phyloP scores from a whole-genome alignment of 805 yeast genomes.

The Kodamaea kakaduensis region DNA sequence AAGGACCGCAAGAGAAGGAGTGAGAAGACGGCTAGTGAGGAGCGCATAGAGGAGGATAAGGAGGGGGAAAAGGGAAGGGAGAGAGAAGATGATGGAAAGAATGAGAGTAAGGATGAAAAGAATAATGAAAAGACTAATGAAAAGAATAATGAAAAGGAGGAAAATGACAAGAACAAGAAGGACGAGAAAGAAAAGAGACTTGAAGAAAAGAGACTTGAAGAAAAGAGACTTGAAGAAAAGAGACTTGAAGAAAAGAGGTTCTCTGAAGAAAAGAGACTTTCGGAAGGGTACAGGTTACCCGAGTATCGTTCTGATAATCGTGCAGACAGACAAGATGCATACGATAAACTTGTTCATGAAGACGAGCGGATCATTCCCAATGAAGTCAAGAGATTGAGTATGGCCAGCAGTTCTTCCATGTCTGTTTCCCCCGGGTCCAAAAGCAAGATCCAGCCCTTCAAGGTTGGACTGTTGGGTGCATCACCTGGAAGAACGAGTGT shows the following conservation, averaged over 20 bases:
- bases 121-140: not conserved
- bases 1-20: slow-evolving; percentile 25
- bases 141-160: not conserved
- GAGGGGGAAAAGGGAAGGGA: slow-evolving; percentile 1
- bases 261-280: no score
- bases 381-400: slow-evolving; percentile 4
- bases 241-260: no score
- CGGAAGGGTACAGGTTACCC: no score
- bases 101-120: not conserved
- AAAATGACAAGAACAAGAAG: not conserved
- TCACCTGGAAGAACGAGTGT: slow-evolving; percentile 29
- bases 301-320: no score
- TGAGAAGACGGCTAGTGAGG: not conserved
- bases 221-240: no score
- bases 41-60: not conserved
- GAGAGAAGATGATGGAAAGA: not conserved
- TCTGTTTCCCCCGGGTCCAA: slow-evolving; percentile 6
- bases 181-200: not conserved
- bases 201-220: no score
- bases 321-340: no score
- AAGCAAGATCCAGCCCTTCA: slow-evolving; percentile 50
- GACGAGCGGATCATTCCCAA: slow-evolving; percentile 1
- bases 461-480: slow-evolving; percentile 53
- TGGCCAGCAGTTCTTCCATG: slow-evolving; percentile 7
- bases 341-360: no score